These are phyloP conservation scores for Drosera capensis DNA, from an alignment of 148 eudicot genomes.

Conservation along the genomic window DNA sequence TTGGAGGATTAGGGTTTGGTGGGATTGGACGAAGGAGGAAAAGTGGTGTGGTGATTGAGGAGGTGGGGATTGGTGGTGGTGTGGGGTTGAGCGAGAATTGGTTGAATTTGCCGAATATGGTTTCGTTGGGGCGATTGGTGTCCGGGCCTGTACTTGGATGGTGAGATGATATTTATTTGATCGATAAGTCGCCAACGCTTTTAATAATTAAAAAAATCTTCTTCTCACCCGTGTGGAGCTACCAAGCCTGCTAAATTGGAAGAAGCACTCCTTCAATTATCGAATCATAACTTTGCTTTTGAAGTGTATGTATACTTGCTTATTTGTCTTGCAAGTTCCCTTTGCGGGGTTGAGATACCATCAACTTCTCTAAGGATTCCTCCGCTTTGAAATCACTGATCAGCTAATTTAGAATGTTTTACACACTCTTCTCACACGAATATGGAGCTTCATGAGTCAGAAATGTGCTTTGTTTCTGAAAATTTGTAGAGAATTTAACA, in stretches of 20 bases:
- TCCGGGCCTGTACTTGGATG: slow-evolving; percentile 89
- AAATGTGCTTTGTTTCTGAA: neutral
- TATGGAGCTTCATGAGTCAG: neutral
- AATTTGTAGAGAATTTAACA: neutral
- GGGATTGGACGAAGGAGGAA: slow-evolving; percentile 4
- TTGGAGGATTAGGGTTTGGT: slow-evolving; percentile 22
- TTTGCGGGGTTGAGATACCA: too few relatives aligned
- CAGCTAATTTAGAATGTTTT: too few relatives aligned
- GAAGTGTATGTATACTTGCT: too few relatives aligned
- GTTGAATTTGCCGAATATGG: slow-evolving; percentile 60
- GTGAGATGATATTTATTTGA: slow-evolving; percentile 16
- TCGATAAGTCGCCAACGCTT: neutral
- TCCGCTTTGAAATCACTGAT: too few relatives aligned
- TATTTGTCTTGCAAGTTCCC: too few relatives aligned
- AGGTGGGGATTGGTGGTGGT: slow-evolving; percentile 10
- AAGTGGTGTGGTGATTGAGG: slow-evolving; percentile 2
- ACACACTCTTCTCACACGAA: too few relatives aligned
- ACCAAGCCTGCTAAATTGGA: too few relatives aligned
- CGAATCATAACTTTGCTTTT: too few relatives aligned
- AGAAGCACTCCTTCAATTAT: too few relatives aligned
- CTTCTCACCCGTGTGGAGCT: too few relatives aligned
- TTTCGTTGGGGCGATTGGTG: slow-evolving; percentile 49
- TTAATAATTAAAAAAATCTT: too few relatives aligned
- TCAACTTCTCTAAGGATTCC: too few relatives aligned
- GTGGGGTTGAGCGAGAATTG: slow-evolving; percentile 34